Base-by-base conservation (phyloP, 2,329 filamentous ascomycete species). In the Neofusicoccum ribis region DNA sequence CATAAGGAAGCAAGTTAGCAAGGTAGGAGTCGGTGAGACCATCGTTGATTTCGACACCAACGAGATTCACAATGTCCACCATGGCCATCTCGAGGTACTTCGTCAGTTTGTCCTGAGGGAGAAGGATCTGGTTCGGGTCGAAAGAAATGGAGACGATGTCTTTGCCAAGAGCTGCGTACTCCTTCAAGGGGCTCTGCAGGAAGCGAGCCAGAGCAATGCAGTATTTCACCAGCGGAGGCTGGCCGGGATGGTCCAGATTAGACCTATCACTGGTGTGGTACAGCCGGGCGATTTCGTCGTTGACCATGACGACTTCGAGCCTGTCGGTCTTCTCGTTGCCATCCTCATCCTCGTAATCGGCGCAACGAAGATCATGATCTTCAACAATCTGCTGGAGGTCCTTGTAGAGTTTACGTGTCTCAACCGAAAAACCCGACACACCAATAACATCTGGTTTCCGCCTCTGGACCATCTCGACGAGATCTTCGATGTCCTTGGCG, bases 21-120 rank as follows among this genome's bases (percentile, higher is more conserved):
- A 91, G 90, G 72, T 95, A 92, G 1, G 88, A 75, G 76, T 97
- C 92, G 47, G 84, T 85, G 64, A 96, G 89, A 14, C 93, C 93
- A 69, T 97, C 93, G 72, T 97, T 97, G 73, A 99, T 90, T 72
- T 98, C 92, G 43, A 99, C 92, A 73, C 95, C 95, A 51, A 93
- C 93, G 49, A 99, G 87, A 76, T 99, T 99, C 70, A 99, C 95
- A 85, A 97, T 97, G 75, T 99, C 95, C 11, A 99, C 94, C 88
- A 99, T 91, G 50, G 94, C 92, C n/a, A 91, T 96, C 73, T 99
- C 95, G 15, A 99, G 85, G 67, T 92, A 88, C 75, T 91, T 93
- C 68, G 89, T 82, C 44, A 99, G 84, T 80, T 96, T 93, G 43
- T 98, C 94, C 67, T 93, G 87, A 0, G 93, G 90, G 14, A 99